A percentile compares a stretch with the other conserved stretches of the same genome.
Evolutionary conservation across 768 basidiomycete genomes (phyloP).

Genomic region (Paxillus rubicundulus): DNA sequence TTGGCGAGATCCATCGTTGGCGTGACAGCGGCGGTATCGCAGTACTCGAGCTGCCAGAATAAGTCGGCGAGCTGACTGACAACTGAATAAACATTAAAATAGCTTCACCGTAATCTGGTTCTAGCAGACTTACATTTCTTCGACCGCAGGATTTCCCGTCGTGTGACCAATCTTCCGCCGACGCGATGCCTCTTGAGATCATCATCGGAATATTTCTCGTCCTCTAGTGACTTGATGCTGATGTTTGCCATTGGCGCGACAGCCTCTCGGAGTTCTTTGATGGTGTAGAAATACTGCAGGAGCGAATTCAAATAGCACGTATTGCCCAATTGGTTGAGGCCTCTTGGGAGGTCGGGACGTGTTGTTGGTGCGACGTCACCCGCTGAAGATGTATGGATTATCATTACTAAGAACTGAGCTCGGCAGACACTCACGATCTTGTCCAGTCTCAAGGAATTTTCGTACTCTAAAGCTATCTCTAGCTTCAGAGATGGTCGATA

Average conservation of each 20-base stretch:
- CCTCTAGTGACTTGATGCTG: constrained; percentile 54
- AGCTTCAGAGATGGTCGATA: constrained; percentile 70
- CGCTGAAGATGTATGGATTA: constrained; percentile 39
- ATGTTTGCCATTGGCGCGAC: constrained; percentile 58
- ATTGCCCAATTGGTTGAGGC: constrained; percentile 85
- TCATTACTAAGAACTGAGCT: background rate
- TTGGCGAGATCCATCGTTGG: constrained; percentile 87
- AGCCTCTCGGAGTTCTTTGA: constrained; percentile 80
- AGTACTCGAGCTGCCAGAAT: constrained; percentile 73
- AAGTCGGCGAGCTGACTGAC: constrained; percentile 75
- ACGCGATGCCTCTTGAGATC: constrained; percentile 83
- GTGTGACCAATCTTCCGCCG: constrained; percentile 79
- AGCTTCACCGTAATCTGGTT: constrained; percentile 1
- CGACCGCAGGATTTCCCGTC: constrained; percentile 78
- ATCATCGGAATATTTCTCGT: constrained; percentile 75
- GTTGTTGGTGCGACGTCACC: constrained; percentile 57
- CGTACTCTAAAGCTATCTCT: constrained; percentile 71
- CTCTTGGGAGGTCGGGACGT: constrained; percentile 72
- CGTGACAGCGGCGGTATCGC: constrained; percentile 65
- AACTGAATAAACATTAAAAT: constrained; percentile 46
- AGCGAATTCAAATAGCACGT: constrained; percentile 86
- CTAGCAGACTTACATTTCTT: constrained; percentile 64
- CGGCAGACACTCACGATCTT: constrained; percentile 63
- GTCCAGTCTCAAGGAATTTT: constrained; percentile 61
- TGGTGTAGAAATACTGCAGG: constrained; percentile 90